Evolutionary conservation across 495 filamentous ascomycete species (phyloP), one percentile per base, ranked within the genome.

Genomic region (Chlorociboria aeruginascens): DNA sequence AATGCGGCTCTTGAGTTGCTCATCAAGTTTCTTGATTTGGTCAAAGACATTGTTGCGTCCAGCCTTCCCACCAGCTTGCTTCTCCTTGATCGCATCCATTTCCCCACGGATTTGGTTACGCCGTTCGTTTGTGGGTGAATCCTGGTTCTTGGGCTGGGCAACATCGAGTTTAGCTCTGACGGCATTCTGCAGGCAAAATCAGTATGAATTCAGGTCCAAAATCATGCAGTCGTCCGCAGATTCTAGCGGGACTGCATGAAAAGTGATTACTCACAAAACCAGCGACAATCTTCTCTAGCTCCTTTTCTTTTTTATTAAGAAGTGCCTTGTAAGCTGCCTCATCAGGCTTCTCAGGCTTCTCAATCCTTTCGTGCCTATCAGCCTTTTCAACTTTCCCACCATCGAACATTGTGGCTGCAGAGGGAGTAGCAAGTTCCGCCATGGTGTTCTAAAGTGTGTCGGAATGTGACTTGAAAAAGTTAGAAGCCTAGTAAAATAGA

Each of bases 31-130:
- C 71, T 85, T 89, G 66, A 97, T 83, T 68, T 89, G 82, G 48
- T 95, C 89, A 48, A 84, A 74, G 60, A 83, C 81, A 61, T 72
- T 74, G 51, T 71, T 74, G 29, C 89, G 80, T 35, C 78, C 76
- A 31, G 78, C 72, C 73, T 97, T 98, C 69, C 86, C 85, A 17
- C 73, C 79, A 45, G 78, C 80, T 65, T 96, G 90, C 69, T 89
- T 79, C 57, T 79, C 73, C 20, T 81, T 78, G 64, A 99, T 93
- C 34, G 71, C 69, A 40, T 68, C 66, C 49, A 84, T 72, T 61
- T 93, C 77, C 34, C 74, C 64, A 53, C 82, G 80, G 40, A 96
- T 81, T 58, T 95, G 86, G 62, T 85, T 77, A 53, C 89, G 83
- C 57, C 78, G 79, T 69, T 89, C 85, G 48, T 72, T 78, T 28